These are phyloP conservation scores for Penicillium sp. DNA, from an alignment of 2,329 filamentous ascomycete genomes.

Conservation along the genomic window DNA sequence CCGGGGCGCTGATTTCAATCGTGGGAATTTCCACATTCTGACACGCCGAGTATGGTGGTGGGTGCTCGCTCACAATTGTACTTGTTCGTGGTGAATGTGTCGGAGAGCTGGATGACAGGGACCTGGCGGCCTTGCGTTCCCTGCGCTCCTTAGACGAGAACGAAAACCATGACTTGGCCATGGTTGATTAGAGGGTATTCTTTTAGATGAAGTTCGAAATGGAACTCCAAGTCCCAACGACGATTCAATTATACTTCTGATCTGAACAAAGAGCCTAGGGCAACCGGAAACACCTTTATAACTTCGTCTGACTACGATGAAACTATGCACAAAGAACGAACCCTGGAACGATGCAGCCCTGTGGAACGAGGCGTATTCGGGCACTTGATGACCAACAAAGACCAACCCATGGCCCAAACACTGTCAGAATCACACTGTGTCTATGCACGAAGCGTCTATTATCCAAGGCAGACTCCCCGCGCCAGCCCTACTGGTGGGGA, in stretches of 20 bases:
- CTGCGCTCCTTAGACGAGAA: slow-evolving; percentile 14
- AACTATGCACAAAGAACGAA: not conserved
- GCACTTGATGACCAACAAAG: not conserved
- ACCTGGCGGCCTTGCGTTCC: not conserved
- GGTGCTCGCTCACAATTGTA: not conserved
- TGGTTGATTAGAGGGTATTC: not conserved
- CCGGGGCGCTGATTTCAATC: slow-evolving; percentile 27
- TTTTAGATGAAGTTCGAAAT: not conserved
- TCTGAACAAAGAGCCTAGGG: no score
- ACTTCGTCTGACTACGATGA: no score
- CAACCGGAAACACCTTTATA: no score
- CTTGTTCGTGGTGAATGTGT: not conserved
- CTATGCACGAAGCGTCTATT: no score
- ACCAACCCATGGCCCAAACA: not conserved
- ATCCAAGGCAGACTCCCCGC: not conserved
- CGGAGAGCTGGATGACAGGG: not conserved
- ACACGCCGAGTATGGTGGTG: slow-evolving; percentile 28
- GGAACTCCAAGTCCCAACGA: no score
- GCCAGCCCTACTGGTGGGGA: not conserved
- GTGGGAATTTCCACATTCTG: slow-evolving; percentile 30
- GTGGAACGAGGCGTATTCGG: slow-evolving; percentile 2
- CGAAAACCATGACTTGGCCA: slow-evolving; percentile 2
- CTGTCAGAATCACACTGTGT: not conserved
- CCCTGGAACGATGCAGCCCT: not conserved
- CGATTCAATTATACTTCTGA: not conserved